Percentiles rank a stretch among this genome's conserved stretches.
These are phyloP conservation scores for Chaetomidium leptoderma DNA, from an alignment of 495 filamentous ascomycete genomes.

Conservation along the genomic window DNA sequence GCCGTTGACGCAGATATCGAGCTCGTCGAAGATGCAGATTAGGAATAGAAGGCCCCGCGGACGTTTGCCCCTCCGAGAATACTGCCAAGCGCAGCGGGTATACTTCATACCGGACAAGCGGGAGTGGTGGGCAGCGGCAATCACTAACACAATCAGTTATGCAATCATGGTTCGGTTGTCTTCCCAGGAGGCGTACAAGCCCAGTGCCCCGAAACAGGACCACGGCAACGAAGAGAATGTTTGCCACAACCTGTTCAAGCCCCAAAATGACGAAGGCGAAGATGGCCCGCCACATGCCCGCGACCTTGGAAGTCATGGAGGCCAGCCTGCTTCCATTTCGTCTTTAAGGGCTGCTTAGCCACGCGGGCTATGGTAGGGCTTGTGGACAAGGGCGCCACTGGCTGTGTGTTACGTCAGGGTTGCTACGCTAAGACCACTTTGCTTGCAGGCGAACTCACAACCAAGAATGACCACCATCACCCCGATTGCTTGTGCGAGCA, in stretches of 20 bases:
- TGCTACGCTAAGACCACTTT: not conserved
- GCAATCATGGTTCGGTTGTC: constrained; percentile 20
- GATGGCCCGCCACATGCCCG: constrained; percentile 62
- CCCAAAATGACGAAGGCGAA: constrained; percentile 57
- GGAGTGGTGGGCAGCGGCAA: constrained; percentile 13
- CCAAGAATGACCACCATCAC: constrained; percentile 56
- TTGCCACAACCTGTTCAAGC: constrained; percentile 60
- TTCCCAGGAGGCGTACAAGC: constrained; percentile 63
- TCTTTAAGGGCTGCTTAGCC: constrained; percentile 45
- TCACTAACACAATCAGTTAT: not conserved
- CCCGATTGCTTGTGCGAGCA: constrained; percentile 46
- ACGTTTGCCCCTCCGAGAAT: constrained; percentile 54
- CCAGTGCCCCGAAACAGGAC: constrained; percentile 52
- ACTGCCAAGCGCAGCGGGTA: constrained; percentile 56
- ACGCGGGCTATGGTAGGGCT: constrained; percentile 49
- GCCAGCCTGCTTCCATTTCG: constrained; percentile 47
- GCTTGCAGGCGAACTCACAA: constrained; percentile 38
- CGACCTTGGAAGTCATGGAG: constrained; percentile 56
- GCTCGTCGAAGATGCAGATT: constrained; percentile 40
- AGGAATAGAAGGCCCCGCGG: constrained; percentile 49
- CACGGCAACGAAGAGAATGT: constrained; percentile 61
- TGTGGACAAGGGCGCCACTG: constrained; percentile 53
- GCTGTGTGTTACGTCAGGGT: constrained; percentile 31
- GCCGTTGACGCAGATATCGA: constrained; percentile 23
- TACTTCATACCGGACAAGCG: constrained; percentile 36